phyloP scores from a whole-genome alignment of 306 rosid species.

The Prinsepia uniflora region DNA sequence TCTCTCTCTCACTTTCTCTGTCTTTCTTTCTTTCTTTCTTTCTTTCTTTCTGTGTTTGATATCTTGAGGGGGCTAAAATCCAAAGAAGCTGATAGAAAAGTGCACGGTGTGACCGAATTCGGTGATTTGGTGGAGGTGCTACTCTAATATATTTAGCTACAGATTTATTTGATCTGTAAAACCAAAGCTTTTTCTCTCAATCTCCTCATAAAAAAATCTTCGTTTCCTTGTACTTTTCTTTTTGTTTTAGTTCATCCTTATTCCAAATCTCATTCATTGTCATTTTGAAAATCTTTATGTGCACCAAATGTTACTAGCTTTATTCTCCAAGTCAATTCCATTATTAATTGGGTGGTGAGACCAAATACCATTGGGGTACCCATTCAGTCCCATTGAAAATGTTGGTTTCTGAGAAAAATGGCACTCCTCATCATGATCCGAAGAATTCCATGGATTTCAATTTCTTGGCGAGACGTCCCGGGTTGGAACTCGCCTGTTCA shows the following conservation, averaged over 20 bases:
- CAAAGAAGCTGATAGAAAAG: constrained; percentile 27
- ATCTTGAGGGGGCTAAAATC: constrained; percentile 38
- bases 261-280: background rate
- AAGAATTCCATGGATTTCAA: constrained; percentile 31
- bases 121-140: constrained; percentile 10
- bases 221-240: constrained; percentile 13
- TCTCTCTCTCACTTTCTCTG: background rate
- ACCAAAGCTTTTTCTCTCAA: background rate
- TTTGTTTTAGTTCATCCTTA: background rate
- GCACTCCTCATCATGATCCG: background rate
- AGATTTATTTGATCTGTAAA: constrained; percentile 6
- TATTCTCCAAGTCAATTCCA: constrained; percentile 6
- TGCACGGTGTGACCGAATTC: background rate
- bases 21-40: constrained; percentile 11
- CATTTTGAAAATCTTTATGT: background rate
- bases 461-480: constrained; percentile 19
- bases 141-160: background rate
- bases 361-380: background rate
- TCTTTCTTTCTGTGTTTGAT: constrained; percentile 15
- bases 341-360: constrained; percentile 25
- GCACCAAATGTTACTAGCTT: constrained; percentile 6
- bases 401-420: constrained; percentile 40
- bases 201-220: background rate
- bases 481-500: background rate
- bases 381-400: constrained; percentile 24